Conservation (phyloP, 768 basidiomycete species). For the Hemileccinum impolitum region DNA sequence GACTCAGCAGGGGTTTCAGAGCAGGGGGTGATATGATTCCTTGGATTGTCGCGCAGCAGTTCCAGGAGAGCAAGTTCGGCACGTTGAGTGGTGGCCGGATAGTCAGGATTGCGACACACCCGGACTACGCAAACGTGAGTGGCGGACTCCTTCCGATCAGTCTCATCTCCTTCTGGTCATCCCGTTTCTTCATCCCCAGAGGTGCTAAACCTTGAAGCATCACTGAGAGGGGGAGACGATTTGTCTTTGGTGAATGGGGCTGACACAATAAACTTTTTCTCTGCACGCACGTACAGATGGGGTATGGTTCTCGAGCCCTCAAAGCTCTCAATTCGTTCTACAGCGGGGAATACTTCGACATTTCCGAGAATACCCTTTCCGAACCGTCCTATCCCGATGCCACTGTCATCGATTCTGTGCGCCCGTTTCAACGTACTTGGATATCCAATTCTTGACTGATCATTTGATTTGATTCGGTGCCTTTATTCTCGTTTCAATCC, state of each 20-base stretch:
- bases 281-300: slow-evolving; percentile 61
- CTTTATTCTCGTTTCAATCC: neutral
- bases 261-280: slow-evolving; percentile 4
- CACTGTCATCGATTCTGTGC: slow-evolving; percentile 45
- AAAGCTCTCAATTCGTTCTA: slow-evolving; percentile 88
- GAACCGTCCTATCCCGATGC: slow-evolving; percentile 63
- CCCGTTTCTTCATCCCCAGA: neutral
- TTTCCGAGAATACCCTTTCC: slow-evolving; percentile 57
- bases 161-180: neutral
- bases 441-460: neutral
- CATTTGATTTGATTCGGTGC: neutral
- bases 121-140: slow-evolving; percentile 87
- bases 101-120: slow-evolving; percentile 92
- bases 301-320: slow-evolving; percentile 89
- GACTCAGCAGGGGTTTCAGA: slow-evolving; percentile 75
- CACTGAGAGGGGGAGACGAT: neutral
- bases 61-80: slow-evolving; percentile 94
- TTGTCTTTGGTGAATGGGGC: neutral
- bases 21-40: slow-evolving; percentile 97
- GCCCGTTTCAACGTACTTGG: slow-evolving; percentile 5
- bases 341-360: slow-evolving; percentile 85
- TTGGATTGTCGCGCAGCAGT: slow-evolving; percentile 93
- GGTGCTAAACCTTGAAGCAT: neutral
- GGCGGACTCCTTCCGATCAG: neutral
- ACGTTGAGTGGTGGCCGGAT: slow-evolving; percentile 86